phyloP scores from a whole-genome alignment of 306 rosid species.

The Neltuma alba region DNA sequence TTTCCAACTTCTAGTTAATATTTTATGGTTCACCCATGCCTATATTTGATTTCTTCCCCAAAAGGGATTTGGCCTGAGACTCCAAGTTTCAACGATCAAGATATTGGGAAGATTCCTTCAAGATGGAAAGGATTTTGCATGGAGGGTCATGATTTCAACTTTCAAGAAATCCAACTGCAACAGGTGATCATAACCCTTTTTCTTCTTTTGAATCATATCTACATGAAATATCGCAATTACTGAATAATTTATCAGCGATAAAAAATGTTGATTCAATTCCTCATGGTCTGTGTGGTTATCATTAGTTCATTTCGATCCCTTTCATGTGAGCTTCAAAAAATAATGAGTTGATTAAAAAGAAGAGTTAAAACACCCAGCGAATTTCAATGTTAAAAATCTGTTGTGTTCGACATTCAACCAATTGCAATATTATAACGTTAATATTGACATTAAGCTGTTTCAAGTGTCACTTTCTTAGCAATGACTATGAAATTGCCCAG shows the following conservation, averaged over 20 bases:
- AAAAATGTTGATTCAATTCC: too few relatives aligned
- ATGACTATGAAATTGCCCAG: not conserved
- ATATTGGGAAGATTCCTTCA: conserved; percentile 74
- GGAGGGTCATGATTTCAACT: conserved; percentile 82
- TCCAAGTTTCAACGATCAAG: conserved; percentile 77
- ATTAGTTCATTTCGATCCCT: not conserved
- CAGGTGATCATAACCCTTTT: conserved; percentile 58
- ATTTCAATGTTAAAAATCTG: not conserved
- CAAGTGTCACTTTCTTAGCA: not conserved
- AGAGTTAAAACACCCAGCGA: not conserved
- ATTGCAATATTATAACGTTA: too few relatives aligned
- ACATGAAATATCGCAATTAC: too few relatives aligned
- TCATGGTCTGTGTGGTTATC: not conserved
- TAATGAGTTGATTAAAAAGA: too few relatives aligned
- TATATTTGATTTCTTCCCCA: conserved; percentile 21
- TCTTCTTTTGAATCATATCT: not conserved
- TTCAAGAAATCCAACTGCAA: conserved; percentile 84
- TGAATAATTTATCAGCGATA: too few relatives aligned
- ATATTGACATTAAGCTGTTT: not conserved
- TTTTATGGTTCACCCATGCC: not conserved
- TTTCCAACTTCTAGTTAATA: not conserved
- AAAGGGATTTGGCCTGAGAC: conserved; percentile 96
- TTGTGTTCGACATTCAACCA: not conserved
- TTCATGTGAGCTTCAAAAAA: not conserved
- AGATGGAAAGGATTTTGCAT: conserved; percentile 92